Base-by-base conservation (phyloP, 2,329 filamentous ascomycete genomes). In the Teratosphaeria pseudoeucalypti region DNA sequence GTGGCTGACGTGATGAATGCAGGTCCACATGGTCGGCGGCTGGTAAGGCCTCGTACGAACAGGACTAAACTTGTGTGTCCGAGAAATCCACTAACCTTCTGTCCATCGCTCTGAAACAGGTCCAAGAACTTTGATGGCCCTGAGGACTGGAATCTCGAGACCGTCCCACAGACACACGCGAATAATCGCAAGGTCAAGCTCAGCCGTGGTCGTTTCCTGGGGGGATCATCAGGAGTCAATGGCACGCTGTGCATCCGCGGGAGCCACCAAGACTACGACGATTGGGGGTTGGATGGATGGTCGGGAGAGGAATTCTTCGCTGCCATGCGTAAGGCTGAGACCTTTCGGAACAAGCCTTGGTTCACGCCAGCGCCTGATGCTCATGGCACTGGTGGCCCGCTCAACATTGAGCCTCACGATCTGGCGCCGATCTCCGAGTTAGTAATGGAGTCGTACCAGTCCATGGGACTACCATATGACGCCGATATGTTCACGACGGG, bases 181-280 rank as follows among this genome's bases (percentile, higher is more conserved):
- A 49, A 49, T 10, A 49, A 49, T 23, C 43, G 43, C 43, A 49
- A 49, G 16, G 43, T 49, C 43, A 49, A 49, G 19, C 43, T 49
- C 16, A 49, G 43, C 43, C 70, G 77, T 57, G 76, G 77, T 2
- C 72, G 72, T 27, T 77, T 77, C 58, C 67, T 78, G 2, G 74
- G 76, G 12, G 76, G 75, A 16, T 73, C 68, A 55, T 76, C 73
- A 64, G 76, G 76, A 9, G 73, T 72, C 57, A 78, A 78, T 61
- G 76, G 75, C 23, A 78, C 75, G 0, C 70, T 78, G 23, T 77
- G 74, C 58, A 69, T 78, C 37, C 72, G 75, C 6, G 76, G 76
- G 6, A 67, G 67, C 27, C 75, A 74, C 60, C 75, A 77, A 60
- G 76, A 78, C 54, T 78, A 74, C 59, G 67, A 69, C 52, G 67